A percentile compares a stretch with the other conserved stretches of the same genome.
Evolutionary conservation across 2,329 filamentous ascomycete species (phyloP).

Genomic region (Graphiopsis chlorocephala): DNA sequence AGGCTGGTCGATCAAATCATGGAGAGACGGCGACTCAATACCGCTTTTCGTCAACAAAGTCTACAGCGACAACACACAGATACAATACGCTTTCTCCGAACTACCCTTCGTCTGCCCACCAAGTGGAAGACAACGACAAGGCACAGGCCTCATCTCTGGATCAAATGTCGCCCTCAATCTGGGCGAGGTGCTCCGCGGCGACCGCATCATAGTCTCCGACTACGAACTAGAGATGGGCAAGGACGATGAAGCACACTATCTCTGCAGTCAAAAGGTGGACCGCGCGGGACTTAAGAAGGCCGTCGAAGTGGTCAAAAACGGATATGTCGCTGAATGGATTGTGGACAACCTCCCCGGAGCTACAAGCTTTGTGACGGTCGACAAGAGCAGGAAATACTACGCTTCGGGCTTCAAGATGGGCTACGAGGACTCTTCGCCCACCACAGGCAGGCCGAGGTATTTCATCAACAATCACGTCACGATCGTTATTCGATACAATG

Average conservation of each 20-base stretch:
- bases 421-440: slow-evolving; percentile 64
- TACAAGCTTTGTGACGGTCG: slow-evolving; percentile 82
- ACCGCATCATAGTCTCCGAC: slow-evolving; percentile 80
- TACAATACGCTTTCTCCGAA: slow-evolving; percentile 90
- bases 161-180: slow-evolving; percentile 78
- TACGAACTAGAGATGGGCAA: slow-evolving; percentile 76
- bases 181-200: slow-evolving; percentile 81
- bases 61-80: slow-evolving; percentile 81
- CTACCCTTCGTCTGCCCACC: slow-evolving; percentile 84
- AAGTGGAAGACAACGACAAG: slow-evolving; percentile 63
- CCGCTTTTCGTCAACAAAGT: slow-evolving; percentile 90
- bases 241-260: slow-evolving; percentile 68
- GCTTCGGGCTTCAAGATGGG: slow-evolving; percentile 87
- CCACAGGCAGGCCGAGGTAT: slow-evolving; percentile 61
- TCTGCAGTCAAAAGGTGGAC: slow-evolving; percentile 68
- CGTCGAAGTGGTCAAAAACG: slow-evolving; percentile 69
- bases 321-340: slow-evolving; percentile 90
- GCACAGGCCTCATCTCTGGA: slow-evolving; percentile 68
- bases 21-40: slow-evolving; percentile 71
- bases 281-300: slow-evolving; percentile 65
- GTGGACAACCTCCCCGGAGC: slow-evolving; percentile 87
- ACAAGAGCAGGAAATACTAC: slow-evolving; percentile 83
- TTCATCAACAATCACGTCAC: slow-evolving; percentile 88
- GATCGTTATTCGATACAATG: slow-evolving; percentile 75
- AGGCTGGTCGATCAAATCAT: slow-evolving; percentile 83